A percentile compares a stretch with the other conserved stretches of the same genome.
Conservation (phyloP, 1,284 basidiomycete species). For the Pisolithus thermaeus region DNA sequence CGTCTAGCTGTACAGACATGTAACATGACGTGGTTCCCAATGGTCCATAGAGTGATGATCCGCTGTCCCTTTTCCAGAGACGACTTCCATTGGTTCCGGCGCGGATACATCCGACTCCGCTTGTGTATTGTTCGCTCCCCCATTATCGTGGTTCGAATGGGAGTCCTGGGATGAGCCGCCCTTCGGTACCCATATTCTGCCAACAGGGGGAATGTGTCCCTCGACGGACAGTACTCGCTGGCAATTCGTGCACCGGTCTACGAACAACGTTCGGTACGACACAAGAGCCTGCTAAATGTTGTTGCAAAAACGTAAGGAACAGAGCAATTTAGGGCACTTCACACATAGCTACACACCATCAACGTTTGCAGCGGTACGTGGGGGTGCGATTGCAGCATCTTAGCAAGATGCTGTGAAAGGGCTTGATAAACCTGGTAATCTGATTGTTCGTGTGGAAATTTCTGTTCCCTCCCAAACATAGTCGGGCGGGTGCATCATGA, state of each 20-base stretch:
- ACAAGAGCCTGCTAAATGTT: constrained; percentile 39
- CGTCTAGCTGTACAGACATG: constrained; percentile 37
- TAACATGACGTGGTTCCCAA: constrained; percentile 53
- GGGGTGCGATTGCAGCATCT: constrained; percentile 50
- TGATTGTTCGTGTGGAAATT: constrained; percentile 61
- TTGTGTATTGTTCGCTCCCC: neutral
- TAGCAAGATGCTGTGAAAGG: constrained; percentile 58
- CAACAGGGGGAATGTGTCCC: constrained; percentile 65
- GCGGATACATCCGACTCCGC: neutral
- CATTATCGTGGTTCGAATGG: neutral
- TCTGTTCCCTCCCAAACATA: constrained; percentile 32
- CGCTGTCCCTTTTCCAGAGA: neutral
- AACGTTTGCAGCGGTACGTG: constrained; percentile 44
- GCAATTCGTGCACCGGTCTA: constrained; percentile 51
- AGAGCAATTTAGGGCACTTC: constrained; percentile 7
- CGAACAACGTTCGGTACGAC: constrained; percentile 56
- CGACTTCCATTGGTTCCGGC: neutral
- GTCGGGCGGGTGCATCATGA: neutral
- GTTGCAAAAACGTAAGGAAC: constrained; percentile 3
- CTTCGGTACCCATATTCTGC: constrained; percentile 46
- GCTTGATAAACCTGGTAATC: constrained; percentile 57
- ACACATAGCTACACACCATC: constrained; percentile 31
- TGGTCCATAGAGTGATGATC: constrained; percentile 20
- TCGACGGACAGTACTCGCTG: constrained; percentile 59
- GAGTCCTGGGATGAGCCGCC: neutral